Percentiles rank a stretch among this genome's conserved stretches.
These are phyloP conservation scores for Amanita rubescens DNA, from an alignment of 768 basidiomycete species.

Conservation along the genomic window DNA sequence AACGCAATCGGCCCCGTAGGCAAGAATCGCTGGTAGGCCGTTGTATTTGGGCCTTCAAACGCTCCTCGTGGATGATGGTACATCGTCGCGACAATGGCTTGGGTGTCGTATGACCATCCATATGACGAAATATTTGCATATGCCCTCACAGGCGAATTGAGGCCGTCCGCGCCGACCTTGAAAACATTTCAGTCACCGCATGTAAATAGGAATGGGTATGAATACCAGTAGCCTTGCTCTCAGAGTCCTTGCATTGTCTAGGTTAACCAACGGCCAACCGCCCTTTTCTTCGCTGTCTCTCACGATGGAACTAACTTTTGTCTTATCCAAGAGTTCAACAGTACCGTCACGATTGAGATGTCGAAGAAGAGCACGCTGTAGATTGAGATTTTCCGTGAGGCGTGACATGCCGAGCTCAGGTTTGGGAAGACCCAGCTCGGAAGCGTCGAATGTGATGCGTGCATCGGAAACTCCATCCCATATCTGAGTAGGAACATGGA, in stretches of 20 bases:
- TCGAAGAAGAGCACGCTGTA: constrained; percentile 77
- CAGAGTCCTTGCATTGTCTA: constrained; percentile 60
- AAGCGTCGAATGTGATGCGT: constrained; percentile 61
- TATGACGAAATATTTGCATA: constrained; percentile 82
- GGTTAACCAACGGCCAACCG: constrained; percentile 74
- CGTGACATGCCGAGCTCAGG: constrained; percentile 55
- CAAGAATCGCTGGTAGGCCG: constrained; percentile 90
- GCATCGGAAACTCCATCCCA: constrained; percentile 91
- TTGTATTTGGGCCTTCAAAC: constrained; percentile 61
- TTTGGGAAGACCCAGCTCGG: constrained; percentile 31
- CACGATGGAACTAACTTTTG: constrained; percentile 66
- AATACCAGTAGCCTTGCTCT: constrained; percentile 70
- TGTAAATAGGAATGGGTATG: not conserved
- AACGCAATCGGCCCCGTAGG: constrained; percentile 95
- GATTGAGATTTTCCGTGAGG: constrained; percentile 87
- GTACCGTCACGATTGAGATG: constrained; percentile 45
- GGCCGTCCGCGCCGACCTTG: constrained; percentile 92
- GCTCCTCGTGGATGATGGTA: constrained; percentile 58
- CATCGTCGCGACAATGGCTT: constrained; percentile 87
- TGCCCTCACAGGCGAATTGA: constrained; percentile 86
- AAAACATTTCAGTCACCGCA: not conserved
- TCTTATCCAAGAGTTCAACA: constrained; percentile 62
- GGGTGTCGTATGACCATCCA: constrained; percentile 88
- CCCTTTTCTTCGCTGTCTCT: constrained; percentile 42
- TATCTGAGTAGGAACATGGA: constrained; percentile 37